phyloP scores from a whole-genome alignment of 352 stramenopile species.

The Phytophthora lateralis region DNA sequence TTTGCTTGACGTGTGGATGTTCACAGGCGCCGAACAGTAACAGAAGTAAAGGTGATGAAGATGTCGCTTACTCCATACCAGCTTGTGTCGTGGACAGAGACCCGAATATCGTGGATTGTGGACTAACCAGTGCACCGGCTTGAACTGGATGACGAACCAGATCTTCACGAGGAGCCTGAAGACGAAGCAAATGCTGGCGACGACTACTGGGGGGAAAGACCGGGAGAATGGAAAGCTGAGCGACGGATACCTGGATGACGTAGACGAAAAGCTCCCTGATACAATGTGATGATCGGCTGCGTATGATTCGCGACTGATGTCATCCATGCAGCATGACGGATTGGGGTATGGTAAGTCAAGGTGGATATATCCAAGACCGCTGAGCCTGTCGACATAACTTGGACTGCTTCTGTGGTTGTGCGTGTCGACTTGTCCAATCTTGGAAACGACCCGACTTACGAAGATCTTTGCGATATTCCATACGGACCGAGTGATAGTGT shows the following conservation, averaged over 20 bases:
- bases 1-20: background rate
- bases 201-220: constrained; percentile 6
- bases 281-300: constrained; percentile 4
- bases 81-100: constrained; percentile 5
- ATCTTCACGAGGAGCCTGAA: constrained; percentile 4
- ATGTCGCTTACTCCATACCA: background rate
- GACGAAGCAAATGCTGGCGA: constrained; percentile 2
- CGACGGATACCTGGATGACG: constrained; percentile 1
- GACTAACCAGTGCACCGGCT: background rate
- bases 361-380: background rate
- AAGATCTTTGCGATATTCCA: background rate
- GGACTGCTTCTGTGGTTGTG: background rate
- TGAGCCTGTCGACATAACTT: constrained; percentile 1
- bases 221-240: constrained; percentile 3
- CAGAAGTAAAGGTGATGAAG: background rate
- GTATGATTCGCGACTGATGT: background rate
- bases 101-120: constrained; percentile 5
- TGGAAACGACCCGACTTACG: background rate
- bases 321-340: background rate
- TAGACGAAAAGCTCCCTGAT: background rate
- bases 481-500: background rate
- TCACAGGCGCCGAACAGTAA: background rate
- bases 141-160: constrained; percentile 13
- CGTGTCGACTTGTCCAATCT: constrained; percentile 3
- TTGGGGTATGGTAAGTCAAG: constrained; percentile 18